Evolutionary conservation across 768 basidiomycete species (phyloP).

Genomic region (Tylopilus sp.): DNA sequence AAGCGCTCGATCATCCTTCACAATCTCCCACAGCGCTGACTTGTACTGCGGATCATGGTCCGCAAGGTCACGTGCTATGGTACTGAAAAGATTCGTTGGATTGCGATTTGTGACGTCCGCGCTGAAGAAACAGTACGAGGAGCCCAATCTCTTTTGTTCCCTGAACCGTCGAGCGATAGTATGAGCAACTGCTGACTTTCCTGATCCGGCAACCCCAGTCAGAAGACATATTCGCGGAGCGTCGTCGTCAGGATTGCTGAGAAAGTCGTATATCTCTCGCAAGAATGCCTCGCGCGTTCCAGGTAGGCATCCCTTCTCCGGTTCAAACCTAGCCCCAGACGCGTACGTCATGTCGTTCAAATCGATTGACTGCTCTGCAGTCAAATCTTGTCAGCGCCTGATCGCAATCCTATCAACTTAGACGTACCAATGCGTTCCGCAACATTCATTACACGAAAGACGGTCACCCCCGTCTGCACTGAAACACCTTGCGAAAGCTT

Average conservation of each 20-base stretch:
- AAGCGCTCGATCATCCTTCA: no score
- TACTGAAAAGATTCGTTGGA: not conserved
- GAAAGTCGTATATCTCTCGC: not conserved
- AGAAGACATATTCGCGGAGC: no score
- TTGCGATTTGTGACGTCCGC: not conserved
- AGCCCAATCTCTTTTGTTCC: not conserved
- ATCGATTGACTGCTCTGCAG: not conserved
- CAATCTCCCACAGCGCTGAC: no score
- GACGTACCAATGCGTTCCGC: not conserved
- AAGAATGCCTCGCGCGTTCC: not conserved
- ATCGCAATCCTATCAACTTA: not conserved
- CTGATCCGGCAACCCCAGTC: no score
- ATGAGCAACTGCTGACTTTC: not conserved
- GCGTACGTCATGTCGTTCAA: not conserved
- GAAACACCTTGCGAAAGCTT: not conserved
- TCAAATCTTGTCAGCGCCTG: not conserved
- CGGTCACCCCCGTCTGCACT: not conserved
- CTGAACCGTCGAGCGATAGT: not conserved
- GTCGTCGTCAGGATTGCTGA: not conserved
- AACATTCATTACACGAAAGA: not conserved
- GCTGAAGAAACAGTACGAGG: not conserved
- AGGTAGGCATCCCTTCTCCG: constrained; percentile 1
- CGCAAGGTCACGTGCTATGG: no score
- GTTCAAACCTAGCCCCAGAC: constrained; percentile 6
- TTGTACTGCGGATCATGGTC: no score